phyloP scores from a whole-genome alignment of 441 rosid genomes.

The Populus tomentosa region DNA sequence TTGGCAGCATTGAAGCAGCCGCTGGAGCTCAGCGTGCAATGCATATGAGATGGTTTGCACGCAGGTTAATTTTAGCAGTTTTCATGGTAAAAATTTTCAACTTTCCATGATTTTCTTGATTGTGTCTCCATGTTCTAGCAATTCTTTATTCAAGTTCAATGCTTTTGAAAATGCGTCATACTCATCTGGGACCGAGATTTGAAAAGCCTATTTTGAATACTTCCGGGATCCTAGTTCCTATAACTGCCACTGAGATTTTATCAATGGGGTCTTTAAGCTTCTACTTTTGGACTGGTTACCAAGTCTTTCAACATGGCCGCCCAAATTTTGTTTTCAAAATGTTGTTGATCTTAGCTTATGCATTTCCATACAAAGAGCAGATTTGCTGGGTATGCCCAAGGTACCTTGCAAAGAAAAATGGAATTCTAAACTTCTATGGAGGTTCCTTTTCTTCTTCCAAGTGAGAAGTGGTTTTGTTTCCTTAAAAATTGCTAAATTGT shows the following conservation, averaged over 20 bases:
- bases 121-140: background rate
- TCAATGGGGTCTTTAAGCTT: background rate
- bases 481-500: background rate
- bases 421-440: background rate
- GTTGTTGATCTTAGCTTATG: background rate
- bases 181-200: background rate
- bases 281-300: background rate
- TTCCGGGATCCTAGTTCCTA: background rate
- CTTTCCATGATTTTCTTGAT: background rate
- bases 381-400: background rate
- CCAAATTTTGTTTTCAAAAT: background rate
- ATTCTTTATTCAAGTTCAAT: background rate
- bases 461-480: background rate
- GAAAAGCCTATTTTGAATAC: background rate
- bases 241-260: background rate
- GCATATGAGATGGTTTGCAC: conserved; percentile 97
- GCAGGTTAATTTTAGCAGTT: conserved; percentile 68
- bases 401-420: background rate
- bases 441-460: background rate
- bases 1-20: conserved; percentile 58
- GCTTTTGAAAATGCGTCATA: background rate
- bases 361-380: background rate
- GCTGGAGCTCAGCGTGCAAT: conserved; percentile 67
- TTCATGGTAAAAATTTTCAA: conserved; percentile 50
- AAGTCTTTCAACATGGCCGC: background rate